Percentiles rank a stretch among this genome's conserved stretches.
These are phyloP conservation scores for Coniochaeta prunicola DNA, from an alignment of 2,329 filamentous ascomycete genomes.

Conservation along the genomic window DNA sequence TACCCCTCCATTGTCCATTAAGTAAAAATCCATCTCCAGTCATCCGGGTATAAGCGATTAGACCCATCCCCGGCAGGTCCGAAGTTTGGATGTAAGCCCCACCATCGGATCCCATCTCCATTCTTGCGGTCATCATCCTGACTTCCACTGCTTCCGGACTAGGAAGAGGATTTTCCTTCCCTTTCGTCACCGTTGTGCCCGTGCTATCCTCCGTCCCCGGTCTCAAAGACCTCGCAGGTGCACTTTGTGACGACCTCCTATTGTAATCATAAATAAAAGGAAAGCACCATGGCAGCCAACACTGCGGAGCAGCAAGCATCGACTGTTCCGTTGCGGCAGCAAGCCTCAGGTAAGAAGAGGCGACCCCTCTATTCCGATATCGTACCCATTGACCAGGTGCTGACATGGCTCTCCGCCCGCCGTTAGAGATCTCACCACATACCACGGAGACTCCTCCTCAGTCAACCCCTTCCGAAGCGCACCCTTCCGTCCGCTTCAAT, in stretches of 20 bases:
- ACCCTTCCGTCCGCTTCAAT: slow-evolving; percentile 1
- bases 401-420: neutral
- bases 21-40: too few relatives aligned
- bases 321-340: neutral
- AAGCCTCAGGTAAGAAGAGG: neutral
- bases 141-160: neutral
- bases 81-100: neutral
- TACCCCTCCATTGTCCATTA: too few relatives aligned
- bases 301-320: neutral
- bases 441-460: neutral
- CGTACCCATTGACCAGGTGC: neutral
- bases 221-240: neutral
- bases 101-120: neutral
- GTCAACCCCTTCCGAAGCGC: neutral
- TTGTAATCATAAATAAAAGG: neutral
- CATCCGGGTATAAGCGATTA: neutral
- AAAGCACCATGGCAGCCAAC: neutral
- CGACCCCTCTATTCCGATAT: neutral
- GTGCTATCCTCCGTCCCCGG: neutral
- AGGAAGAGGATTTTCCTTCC: neutral
- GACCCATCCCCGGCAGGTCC: neutral
- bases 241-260: neutral
- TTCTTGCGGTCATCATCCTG: neutral
- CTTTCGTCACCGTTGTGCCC: neutral
- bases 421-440: neutral